phyloP scores from a whole-genome alignment of 176 grass and related monocot species.

The Bothriochloa decipiens region DNA sequence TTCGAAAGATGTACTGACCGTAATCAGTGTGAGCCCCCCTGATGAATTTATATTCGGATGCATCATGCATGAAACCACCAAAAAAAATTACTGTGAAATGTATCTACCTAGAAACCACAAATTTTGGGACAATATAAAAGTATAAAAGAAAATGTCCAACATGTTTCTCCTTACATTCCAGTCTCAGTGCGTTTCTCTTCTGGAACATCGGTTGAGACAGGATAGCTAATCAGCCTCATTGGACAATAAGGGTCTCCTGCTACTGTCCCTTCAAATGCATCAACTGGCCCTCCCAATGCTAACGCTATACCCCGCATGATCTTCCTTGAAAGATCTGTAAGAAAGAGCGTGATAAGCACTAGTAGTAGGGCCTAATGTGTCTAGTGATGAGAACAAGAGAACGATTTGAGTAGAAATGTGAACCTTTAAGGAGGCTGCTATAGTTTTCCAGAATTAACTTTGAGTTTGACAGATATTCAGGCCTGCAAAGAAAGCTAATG shows the following conservation, averaged over 20 bases:
- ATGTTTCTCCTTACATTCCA: constrained; percentile 28
- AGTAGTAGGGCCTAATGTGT: not conserved
- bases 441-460: constrained; percentile 68
- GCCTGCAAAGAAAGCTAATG: constrained; percentile 52
- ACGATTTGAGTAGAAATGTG: constrained; percentile 13
- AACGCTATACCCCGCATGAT: constrained; percentile 90
- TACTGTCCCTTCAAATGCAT: constrained; percentile 65
- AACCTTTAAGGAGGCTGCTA: constrained; percentile 59
- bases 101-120: not conserved
- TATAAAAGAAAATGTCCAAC: not conserved
- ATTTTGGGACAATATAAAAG: not conserved
- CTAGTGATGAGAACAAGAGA: constrained; percentile 1
- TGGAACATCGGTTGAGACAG: constrained; percentile 47
- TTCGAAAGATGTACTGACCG: not conserved
- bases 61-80: not conserved
- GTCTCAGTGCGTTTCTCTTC: constrained; percentile 64
- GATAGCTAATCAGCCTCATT: constrained; percentile 74
- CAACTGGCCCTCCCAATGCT: constrained; percentile 58
- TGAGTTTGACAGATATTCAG: constrained; percentile 70
- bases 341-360: not conserved
- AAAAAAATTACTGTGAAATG: not conserved
- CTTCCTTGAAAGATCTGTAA: constrained; percentile 66
- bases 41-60: not conserved
- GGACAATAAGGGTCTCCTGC: constrained; percentile 76
- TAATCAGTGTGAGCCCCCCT: not conserved